Base-by-base conservation (phyloP, 2,329 filamentous ascomycete genomes). In the Escovopsis weberi region DNA sequence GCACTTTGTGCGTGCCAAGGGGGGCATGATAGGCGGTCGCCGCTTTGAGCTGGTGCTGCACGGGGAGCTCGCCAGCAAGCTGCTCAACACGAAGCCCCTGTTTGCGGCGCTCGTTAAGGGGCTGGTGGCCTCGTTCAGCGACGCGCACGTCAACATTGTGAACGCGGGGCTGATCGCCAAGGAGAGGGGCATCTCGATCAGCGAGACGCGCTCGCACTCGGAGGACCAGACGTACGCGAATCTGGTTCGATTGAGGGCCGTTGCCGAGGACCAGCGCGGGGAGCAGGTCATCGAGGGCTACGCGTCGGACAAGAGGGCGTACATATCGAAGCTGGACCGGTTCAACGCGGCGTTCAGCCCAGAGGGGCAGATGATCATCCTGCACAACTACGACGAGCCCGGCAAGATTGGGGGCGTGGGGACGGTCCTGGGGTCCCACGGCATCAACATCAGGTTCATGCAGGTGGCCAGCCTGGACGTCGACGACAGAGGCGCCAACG, bases 371-470 rank as follows among this genome's bases (percentile, higher is more conserved):
- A 59, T 89, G 45, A 66, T 88, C n/a, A 80, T 89, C 45, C 74
- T 85, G 52, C 75, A 85, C 54, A 89, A 89, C 62, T 87, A 84
- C 53, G 84, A 91, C 55, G 72, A 79, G 48, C 82, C 82, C 0
- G 85, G 85, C 10, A 88, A 87, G 67, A 89, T 91, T 56, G 85
- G 85, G 2, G 76, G 78, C 33, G 84, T 91, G 3, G 85, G 85
- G 1, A 78, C 70, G 45, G 69, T 78, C 41, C 63, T 89, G 26
- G 85, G 84, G 0, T 69, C 69, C 33, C 73, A 81, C 33, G 77
- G 75, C 0, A 77, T 91, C 41, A 91, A 91, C 54, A 85, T 89
- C 57, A 74, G 73, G 38, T 87, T 80, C 56, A 91, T 89, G 85
- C 79, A 75, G 54, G 84, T 88, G 2, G 73, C 72, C 3, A 66